phyloP scores from a whole-genome alignment of 164 flowering plant species.

The Cinnamomum micranthum region DNA sequence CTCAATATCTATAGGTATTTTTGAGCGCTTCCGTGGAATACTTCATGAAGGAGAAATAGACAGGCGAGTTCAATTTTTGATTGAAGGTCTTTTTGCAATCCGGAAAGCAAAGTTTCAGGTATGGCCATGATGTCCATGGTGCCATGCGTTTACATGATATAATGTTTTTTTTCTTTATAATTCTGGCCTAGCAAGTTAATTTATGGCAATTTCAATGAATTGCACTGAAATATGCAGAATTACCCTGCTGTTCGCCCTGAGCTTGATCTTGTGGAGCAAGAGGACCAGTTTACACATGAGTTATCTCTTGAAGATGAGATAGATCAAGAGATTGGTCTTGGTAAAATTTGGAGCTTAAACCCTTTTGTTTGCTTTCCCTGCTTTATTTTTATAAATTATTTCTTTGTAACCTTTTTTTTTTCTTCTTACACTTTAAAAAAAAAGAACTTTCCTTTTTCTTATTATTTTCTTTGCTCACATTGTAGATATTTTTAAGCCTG shows the following conservation, averaged over 20 bases:
- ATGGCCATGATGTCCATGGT: neutral
- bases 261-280: slow-evolving; percentile 89
- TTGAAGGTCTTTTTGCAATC: slow-evolving; percentile 94
- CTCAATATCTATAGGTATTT: slow-evolving; percentile 47
- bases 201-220: too few species aligned
- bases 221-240: slow-evolving; percentile 39
- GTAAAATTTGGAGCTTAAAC: slow-evolving; percentile 26
- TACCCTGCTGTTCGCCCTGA: slow-evolving; percentile 93
- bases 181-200: too few species aligned
- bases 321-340: slow-evolving; percentile 70
- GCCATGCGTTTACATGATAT: neutral
- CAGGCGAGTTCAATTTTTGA: slow-evolving; percentile 85
- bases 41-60: slow-evolving; percentile 98
- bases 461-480: slow-evolving; percentile 7
- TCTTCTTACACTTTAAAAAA: too few species aligned
- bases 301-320: slow-evolving; percentile 75
- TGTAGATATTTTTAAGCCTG: slow-evolving; percentile 77
- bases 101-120: slow-evolving; percentile 97
- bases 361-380: neutral
- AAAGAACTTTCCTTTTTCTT: neutral
- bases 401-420: neutral
- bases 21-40: slow-evolving; percentile 97
- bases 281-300: slow-evolving; percentile 86
- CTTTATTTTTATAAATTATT: too few species aligned
- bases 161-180: too few species aligned